Base-by-base conservation (phyloP, 2,329 filamentous ascomycete genomes). In the Neonectria punicea region DNA sequence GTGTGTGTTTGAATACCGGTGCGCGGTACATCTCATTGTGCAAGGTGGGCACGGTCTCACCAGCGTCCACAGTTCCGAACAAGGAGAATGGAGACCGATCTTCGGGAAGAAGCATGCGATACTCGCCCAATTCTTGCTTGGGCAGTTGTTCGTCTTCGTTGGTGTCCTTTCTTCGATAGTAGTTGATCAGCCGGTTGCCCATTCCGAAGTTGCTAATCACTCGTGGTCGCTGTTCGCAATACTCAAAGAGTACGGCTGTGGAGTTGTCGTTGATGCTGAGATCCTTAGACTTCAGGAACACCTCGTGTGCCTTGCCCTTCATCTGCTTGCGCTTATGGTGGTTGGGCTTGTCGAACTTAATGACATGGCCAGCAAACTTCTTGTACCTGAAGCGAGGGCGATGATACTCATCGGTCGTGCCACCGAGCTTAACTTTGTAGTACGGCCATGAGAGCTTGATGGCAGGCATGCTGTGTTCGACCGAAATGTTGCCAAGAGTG, bases 191-290 rank as follows among this genome's bases (percentile, higher is more conserved):
- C 58, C 94, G 92, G 78, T 92, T 97, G 57, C 94, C 94, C 96
- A 99, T 99, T 70, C 95, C 96, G 74, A 98, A 97, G 76, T 97
- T 98, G 47, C 95, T 98, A 67, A 99, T 83, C 65, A 97, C 93
- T 10, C 91, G 92, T 0, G 96, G 96, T 67, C 93, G 91, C 74
- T 98, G 94, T 79, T 99, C 96, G 9, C 93, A 97, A 78, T 99
- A 99, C 79, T 99, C 96, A 36, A 98, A 91, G 14, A 99, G 86
- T 5, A 98, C 86, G 20, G 93, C 90, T 46, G 90, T 92, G 0
- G 95, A 94, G 76, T 97, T 98, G 79, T 99, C 96, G 67, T 89
- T 92, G 72, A 98, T 84, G 28, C 92, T 93, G 18, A 99, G 84
- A 72, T 97, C 92, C 75, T 92, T 93, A 1, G 94, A 93, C 22